Evolutionary conservation across 2,329 filamentous ascomycete genomes (phyloP), one percentile per base, ranked within the genome.

Genomic region (Dactylellina cionopaga): DNA sequence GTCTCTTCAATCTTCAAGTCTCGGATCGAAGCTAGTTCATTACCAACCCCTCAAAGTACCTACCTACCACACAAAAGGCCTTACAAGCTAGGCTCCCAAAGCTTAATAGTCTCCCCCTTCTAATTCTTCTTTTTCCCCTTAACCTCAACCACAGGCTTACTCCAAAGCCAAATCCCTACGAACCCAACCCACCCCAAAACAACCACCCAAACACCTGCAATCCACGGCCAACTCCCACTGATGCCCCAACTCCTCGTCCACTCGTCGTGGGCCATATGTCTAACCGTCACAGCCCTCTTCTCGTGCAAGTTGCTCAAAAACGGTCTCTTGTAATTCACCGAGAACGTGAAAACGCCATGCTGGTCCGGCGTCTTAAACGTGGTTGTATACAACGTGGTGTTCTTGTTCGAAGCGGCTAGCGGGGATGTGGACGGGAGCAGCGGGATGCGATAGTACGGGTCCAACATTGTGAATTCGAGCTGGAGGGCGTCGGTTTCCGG

Each of bases 331-430:
- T 98, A 97, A 85, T 97, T 96, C 81, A 98, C 86, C 79, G 89
- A 88, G 86, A 99, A 98, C 83, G 96, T 96, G 86, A 98, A 99
- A 82, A 99, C 97, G 79, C 95, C 95, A 83, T 99, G 95, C 82
- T 99, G 95, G 80, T 99, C 95, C 3, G 95, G 95, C 2, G 94
- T 86, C 75, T 85, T 90, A 82, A 99, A 97, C 22, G 87, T 85
- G 46, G 87, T 85, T 74, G 86, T 85, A 84, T 89, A 99, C 74
- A 90, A 85, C 52, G 91, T 89, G 75, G 88, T 88, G 77, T 91
- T 89, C 27, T 74, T 68, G 15, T 62, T 31, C 17, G n/a, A n/a
- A 6, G 60, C 31, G 29, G 33, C 27, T 1, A 59, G 60, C 84
- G 81, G 1, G 88, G 84, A 84, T 29, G 82, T 81, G 7, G 84